phyloP scores from a whole-genome alignment of 257 asterid species.

The Gentiana dahurica region DNA sequence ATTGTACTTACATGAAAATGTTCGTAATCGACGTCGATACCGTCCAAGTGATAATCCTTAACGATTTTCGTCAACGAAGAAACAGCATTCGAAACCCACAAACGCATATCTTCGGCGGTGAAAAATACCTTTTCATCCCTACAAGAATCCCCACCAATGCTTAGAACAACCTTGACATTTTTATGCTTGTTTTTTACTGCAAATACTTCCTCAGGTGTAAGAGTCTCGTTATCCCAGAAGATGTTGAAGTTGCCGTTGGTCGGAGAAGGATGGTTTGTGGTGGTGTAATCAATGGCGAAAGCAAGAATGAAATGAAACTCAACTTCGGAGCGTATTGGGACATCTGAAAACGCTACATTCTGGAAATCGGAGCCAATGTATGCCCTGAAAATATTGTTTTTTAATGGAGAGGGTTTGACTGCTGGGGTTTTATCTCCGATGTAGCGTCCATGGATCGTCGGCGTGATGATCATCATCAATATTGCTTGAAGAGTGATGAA shows the following conservation, averaged over 20 bases:
- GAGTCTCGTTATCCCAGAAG: conserved; percentile 63
- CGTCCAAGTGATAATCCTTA: conserved; percentile 39
- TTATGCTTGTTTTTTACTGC: conserved; percentile 36
- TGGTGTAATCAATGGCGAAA: conserved; percentile 73
- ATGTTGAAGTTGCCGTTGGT: conserved; percentile 58
- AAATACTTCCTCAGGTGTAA: conserved; percentile 40
- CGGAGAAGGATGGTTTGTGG: conserved; percentile 44
- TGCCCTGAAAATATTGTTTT: conserved; percentile 39
- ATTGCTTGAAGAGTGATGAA: too few species aligned
- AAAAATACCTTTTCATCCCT: conserved; percentile 24
- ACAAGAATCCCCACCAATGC: background rate
- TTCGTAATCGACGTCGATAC: conserved; percentile 71
- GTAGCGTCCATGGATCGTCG: too few species aligned
- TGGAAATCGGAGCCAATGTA: conserved; percentile 76
- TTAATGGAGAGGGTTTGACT: too few species aligned
- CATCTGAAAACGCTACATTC: conserved; percentile 44
- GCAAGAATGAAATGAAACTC: conserved; percentile 86
- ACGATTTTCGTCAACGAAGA: conserved; percentile 48
- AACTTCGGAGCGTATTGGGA: conserved; percentile 49
- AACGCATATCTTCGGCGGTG: conserved; percentile 34
- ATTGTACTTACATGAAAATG: conserved; percentile 43
- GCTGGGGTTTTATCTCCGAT: too few species aligned
- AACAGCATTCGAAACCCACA: conserved; percentile 78
- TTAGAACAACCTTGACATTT: conserved; percentile 34
- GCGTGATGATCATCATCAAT: too few species aligned